Evolutionary conservation across 371 early-diverging fungal genomes (phyloP).

Genomic region (Mortierella sp.): DNA sequence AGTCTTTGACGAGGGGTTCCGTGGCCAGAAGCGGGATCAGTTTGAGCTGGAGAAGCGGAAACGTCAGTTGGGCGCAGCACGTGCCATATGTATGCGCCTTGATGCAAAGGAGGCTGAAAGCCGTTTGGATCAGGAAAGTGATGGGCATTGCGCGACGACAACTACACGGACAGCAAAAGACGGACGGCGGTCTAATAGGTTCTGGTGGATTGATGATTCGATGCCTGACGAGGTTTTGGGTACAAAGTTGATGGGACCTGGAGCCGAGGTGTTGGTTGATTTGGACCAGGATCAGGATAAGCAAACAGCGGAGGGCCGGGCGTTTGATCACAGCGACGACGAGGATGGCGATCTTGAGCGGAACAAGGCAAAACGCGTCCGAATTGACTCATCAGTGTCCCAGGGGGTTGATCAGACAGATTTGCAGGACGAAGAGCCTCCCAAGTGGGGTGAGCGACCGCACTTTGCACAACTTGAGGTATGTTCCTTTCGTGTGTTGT

Average conservation of each 20-base stretch:
- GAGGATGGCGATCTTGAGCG: slow-evolving; percentile 30
- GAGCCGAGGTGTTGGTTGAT: slow-evolving; percentile 18
- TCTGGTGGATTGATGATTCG: slow-evolving; percentile 53
- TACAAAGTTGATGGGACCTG: slow-evolving; percentile 47
- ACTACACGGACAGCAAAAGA: neutral
- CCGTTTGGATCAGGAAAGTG: slow-evolving; percentile 3
- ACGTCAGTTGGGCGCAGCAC: slow-evolving; percentile 41
- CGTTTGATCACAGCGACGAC: slow-evolving; percentile 28
- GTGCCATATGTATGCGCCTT: slow-evolving; percentile 43
- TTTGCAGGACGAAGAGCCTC: slow-evolving; percentile 22
- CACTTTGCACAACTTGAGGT: slow-evolving; percentile 47
- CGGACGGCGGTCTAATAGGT: slow-evolving; percentile 36
- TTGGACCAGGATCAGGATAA: slow-evolving; percentile 7
- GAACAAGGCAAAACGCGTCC: slow-evolving; percentile 35
- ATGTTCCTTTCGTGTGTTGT: neutral
- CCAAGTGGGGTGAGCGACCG: slow-evolving; percentile 46
- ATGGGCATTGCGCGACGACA: neutral
- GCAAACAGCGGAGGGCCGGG: slow-evolving; percentile 14
- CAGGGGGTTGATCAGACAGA: slow-evolving; percentile 3
- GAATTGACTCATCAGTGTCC: slow-evolving; percentile 17
- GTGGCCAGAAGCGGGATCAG: slow-evolving; percentile 33
- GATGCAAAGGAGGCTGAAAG: slow-evolving; percentile 34
- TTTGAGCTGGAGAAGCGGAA: slow-evolving; percentile 35
- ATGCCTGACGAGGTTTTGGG: slow-evolving; percentile 53
- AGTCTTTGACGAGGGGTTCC: slow-evolving; percentile 39